A percentile compares a stretch with the other conserved stretches of the same genome.
These are phyloP conservation scores for Trichocomaceae sp. DNA, from an alignment of 2,329 filamentous ascomycete genomes.

Conservation along the genomic window DNA sequence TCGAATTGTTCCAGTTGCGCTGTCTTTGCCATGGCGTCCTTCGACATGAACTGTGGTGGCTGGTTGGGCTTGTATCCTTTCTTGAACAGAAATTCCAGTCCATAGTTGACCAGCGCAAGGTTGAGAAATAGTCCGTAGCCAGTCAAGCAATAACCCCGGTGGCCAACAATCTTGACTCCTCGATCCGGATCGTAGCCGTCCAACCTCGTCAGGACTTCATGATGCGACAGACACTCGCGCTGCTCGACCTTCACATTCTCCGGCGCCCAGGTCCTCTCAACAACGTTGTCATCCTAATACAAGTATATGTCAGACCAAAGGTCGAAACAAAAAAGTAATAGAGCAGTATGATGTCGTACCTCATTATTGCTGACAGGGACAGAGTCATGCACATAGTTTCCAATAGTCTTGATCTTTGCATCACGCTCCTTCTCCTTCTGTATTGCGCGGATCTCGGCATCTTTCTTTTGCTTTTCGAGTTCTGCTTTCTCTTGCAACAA, in stretches of 20 bases:
- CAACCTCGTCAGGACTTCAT: conserved; percentile 81
- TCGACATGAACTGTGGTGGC: conserved; percentile 89
- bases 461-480: conserved; percentile 76
- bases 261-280: conserved; percentile 73
- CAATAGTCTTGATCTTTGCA: conserved; percentile 74
- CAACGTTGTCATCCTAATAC: conserved; percentile 65
- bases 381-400: conserved; percentile 84
- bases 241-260: conserved; percentile 68
- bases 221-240: conserved; percentile 75
- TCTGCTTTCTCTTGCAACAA: conserved; percentile 71
- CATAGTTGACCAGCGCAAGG: conserved; percentile 91
- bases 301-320: background rate
- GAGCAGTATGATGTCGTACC: conserved; percentile 35
- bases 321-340: background rate
- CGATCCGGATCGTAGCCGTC: conserved; percentile 91
- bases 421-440: conserved; percentile 70
- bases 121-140: conserved; percentile 88
- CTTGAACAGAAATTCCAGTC: conserved; percentile 75
- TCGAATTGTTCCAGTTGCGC: conserved; percentile 96
- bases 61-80: conserved; percentile 78
- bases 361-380: conserved; percentile 80
- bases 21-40: conserved; percentile 95
- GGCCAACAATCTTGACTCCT: conserved; percentile 88
- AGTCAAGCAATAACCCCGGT: conserved; percentile 87
- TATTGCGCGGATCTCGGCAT: conserved; percentile 59